Base-by-base conservation (phyloP, 2,329 filamentous ascomycete genomes). In the Exophiala viscosa region DNA sequence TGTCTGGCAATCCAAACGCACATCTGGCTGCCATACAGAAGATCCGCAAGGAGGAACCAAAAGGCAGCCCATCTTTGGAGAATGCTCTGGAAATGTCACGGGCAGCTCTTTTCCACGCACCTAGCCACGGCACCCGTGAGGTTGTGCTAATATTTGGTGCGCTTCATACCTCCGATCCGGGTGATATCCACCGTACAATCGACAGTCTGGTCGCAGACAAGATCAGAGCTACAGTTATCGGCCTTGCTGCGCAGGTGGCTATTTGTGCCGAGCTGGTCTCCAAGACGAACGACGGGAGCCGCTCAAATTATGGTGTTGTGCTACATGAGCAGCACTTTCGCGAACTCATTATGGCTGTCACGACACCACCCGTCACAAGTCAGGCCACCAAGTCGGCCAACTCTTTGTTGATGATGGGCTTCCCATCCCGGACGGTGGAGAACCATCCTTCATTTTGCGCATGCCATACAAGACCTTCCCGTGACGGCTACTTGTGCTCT, bases 21-120 rank as follows among this genome's bases (percentile, higher is more conserved):
- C 93, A 97, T 68, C 82, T 96, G 51, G 82, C 86, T 59, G 85
- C 84, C 47, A 78, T 99, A 54, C 80, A 86, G 65, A 78, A 74
- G 1, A 76, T 91, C 61, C 80, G 81, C 59, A 75, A 81, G 64
- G 45, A 49, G 23, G 59, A 62, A 41, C 60, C 61, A 1, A 81
- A 86, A 65, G 87, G 89, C 36, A 84, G 85, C 60, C 86, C 88
- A 13, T 90, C 86, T 69, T 70, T 99, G 58, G 93, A 99, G 70
- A 99, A 99, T 70, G 91, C 91, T 3, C 78, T 99, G 45, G 91
- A 99, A 70, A 95, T 99, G 88, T 90, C 89, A 55, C 82, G 93
- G 49, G 93, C 90, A 48, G 86, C 87, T 33, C 76, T 99, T n/a
- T 96, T 88, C 65, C 90, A 97, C 70, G 88, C 92, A 1, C 93